A percentile compares a stretch with the other conserved stretches of the same genome.
Evolutionary conservation across 257 asterid species (phyloP).

Genomic region (Solanum paucissectum): DNA sequence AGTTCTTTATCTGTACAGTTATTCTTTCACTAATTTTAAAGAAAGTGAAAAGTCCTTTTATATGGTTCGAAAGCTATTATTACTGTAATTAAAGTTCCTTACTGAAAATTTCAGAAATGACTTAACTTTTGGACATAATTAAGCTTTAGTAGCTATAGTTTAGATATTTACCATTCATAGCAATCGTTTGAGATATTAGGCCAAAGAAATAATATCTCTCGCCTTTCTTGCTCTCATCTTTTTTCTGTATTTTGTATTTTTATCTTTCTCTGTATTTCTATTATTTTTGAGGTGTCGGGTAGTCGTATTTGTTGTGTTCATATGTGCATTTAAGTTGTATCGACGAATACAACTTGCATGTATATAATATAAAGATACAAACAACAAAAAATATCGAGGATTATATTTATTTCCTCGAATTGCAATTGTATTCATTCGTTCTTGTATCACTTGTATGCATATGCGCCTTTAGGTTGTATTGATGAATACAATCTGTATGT

Average conservation of each 20-base stretch:
- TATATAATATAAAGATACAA: no score
- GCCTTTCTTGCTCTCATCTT: not conserved
- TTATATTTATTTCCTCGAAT: not conserved
- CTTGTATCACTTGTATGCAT: no score
- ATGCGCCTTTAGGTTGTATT: not conserved
- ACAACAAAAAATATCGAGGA: no score
- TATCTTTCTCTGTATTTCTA: not conserved
- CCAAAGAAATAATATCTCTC: no score
- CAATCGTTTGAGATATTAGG: not conserved
- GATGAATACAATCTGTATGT: no score
- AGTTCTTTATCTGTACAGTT: not conserved
- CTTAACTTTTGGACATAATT: not conserved
- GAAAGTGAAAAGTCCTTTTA: not conserved
- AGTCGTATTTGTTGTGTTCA: no score
- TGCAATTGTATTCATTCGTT: not conserved
- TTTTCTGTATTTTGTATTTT: no score
- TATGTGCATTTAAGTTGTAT: not conserved
- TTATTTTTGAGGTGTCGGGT: not conserved
- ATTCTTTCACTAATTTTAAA: not conserved
- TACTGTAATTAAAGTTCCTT: not conserved
- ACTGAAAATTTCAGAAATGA: not conserved
- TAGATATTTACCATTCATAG: not conserved
- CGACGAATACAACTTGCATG: not conserved
- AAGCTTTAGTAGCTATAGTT: not conserved
- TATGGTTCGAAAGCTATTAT: not conserved